Evolutionary conservation across 2,329 filamentous ascomycete species (phyloP).

Genomic region (Fusarium sp.): DNA sequence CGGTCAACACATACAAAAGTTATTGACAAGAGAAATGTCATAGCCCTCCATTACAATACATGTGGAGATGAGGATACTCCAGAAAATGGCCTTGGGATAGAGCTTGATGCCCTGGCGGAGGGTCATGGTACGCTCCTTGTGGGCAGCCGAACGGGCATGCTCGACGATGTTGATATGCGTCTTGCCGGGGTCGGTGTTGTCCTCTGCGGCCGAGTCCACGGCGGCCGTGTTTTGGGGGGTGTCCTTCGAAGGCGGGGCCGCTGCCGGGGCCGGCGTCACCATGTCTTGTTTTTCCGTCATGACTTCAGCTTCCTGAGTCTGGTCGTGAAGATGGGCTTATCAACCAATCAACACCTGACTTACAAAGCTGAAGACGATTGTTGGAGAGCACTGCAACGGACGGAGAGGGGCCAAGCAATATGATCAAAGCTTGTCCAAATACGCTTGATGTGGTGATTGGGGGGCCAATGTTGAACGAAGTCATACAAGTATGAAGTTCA

Average conservation of each 20-base stretch:
- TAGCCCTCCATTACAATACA: slow-evolving; percentile 40
- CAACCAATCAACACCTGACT: not conserved
- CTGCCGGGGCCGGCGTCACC: slow-evolving; percentile 20
- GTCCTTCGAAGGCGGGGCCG: slow-evolving; percentile 28
- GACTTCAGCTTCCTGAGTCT: slow-evolving; percentile 12
- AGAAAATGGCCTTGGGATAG: slow-evolving; percentile 36
- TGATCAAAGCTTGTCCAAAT: not conserved
- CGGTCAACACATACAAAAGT: slow-evolving; percentile 31
- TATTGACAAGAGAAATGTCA: slow-evolving; percentile 37
- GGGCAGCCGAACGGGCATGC: slow-evolving; percentile 35
- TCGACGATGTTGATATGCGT: slow-evolving; percentile 32
- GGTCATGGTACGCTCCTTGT: slow-evolving; percentile 39
- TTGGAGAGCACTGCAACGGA: not conserved
- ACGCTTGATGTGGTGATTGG: not conserved
- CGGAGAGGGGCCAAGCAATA: not conserved
- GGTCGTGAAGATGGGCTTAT: not conserved
- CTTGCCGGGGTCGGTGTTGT: slow-evolving; percentile 20
- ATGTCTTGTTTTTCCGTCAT: slow-evolving; percentile 32
- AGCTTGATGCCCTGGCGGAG: slow-evolving; percentile 36
- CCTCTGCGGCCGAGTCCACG: slow-evolving; percentile 19
- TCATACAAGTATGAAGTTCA: slow-evolving; percentile 3
- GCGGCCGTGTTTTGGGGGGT: slow-evolving; percentile 29
- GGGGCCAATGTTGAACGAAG: not conserved
- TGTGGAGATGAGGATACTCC: slow-evolving; percentile 38
- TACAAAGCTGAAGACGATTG: not conserved